Conservation (phyloP, 805 yeast genomes). For the Hanseniaspora jakobsenii region DNA sequence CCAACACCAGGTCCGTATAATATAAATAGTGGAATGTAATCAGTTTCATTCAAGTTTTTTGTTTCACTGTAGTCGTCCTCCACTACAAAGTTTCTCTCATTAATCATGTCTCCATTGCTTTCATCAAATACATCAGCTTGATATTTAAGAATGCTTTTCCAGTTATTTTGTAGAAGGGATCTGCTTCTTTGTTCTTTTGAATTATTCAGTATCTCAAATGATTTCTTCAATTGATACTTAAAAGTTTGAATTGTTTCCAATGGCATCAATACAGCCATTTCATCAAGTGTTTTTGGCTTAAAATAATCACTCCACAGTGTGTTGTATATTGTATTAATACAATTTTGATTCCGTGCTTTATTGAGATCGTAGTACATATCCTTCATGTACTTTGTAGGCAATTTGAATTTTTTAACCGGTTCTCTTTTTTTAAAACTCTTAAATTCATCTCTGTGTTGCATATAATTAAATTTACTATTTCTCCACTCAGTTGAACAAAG, state of each 20-base stretch:
- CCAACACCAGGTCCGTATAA: constrained; percentile 67
- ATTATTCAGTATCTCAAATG: constrained; percentile 29
- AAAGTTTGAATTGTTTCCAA: constrained; percentile 22
- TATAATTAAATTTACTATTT: too few species aligned
- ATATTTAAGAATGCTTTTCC: constrained; percentile 8
- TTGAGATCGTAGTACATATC: too few species aligned
- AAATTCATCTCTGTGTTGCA: too few species aligned
- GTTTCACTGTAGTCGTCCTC: constrained; percentile 15
- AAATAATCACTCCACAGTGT: constrained; percentile 18
- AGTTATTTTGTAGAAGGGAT: constrained; percentile 17
- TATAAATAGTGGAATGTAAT: constrained; percentile 51
- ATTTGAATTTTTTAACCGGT: too few species aligned
- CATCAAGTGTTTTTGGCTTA: constrained; percentile 25
- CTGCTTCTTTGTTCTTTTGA: too few species aligned
- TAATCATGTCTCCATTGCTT: too few species aligned
- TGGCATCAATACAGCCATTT: constrained; percentile 23
- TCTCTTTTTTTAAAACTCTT: too few species aligned
- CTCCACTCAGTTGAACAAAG: too few species aligned
- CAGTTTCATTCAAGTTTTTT: too few species aligned
- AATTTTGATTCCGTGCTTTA: too few species aligned
- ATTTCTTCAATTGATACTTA: constrained; percentile 26
- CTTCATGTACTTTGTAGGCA: too few species aligned
- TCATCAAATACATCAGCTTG: constrained; percentile 27
- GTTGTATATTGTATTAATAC: too few species aligned
- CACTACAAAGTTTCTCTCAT: constrained; percentile 18